These are phyloP conservation scores for Craterostigma plantagineum DNA, from an alignment of 257 asterid genomes.

Conservation along the genomic window DNA sequence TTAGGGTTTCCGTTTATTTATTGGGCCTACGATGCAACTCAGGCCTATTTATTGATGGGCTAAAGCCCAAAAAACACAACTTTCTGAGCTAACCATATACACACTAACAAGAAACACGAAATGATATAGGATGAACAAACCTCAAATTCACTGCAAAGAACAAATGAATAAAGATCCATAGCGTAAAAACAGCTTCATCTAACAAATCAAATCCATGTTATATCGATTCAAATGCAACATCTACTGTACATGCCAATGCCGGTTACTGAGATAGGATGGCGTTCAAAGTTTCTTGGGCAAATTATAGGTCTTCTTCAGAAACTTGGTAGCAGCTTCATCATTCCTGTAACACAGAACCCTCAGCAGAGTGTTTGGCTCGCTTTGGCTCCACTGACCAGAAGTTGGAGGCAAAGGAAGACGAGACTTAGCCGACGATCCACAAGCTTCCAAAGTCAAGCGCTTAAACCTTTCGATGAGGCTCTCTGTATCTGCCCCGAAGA, in stretches of 20 bases:
- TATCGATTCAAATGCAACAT: no score
- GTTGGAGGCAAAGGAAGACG: constrained; percentile 90
- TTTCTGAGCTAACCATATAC: no score
- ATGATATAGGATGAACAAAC: background rate
- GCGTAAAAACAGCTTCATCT: no score
- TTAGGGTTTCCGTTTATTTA: no score
- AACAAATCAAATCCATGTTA: no score
- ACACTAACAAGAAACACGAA: no score
- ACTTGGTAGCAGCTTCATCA: constrained; percentile 78
- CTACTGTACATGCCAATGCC: no score
- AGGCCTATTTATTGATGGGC: constrained; percentile 1
- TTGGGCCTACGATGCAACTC: no score
- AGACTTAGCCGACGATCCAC: constrained; percentile 66
- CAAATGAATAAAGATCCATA: no score
- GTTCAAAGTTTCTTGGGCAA: constrained; percentile 52
- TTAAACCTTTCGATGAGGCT: constrained; percentile 51
- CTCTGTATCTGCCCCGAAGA: constrained; percentile 56
- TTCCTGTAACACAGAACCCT: constrained; percentile 81
- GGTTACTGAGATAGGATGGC: no score
- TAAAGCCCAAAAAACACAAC: constrained; percentile 2
- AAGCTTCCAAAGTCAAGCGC: constrained; percentile 40
- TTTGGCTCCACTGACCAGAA: constrained; percentile 80
- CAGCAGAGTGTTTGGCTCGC: constrained; percentile 77
- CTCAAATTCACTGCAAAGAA: no score
- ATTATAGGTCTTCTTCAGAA: constrained; percentile 81